Conservation (phyloP, 495 filamentous ascomycete genomes). For the Hypoxylon subgilvum region DNA sequence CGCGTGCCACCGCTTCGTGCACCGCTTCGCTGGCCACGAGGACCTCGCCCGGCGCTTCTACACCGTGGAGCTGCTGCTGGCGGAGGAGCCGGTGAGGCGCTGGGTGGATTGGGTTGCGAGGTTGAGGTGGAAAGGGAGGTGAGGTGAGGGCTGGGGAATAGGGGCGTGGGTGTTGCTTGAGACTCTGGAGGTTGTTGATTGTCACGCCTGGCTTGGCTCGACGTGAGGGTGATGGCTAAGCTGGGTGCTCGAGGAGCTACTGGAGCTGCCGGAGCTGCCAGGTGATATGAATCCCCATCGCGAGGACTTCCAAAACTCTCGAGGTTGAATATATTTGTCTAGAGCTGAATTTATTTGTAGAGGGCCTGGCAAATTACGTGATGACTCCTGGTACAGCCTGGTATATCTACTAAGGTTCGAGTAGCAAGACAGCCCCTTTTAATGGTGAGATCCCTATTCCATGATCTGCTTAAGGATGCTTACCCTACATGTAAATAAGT, state of each 20-base stretch:
- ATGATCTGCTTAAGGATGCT: too few species aligned
- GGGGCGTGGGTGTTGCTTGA: not conserved
- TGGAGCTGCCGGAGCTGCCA: too few species aligned
- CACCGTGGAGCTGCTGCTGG: slow-evolving; percentile 71
- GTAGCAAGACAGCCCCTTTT: too few species aligned
- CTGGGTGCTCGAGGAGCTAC: too few species aligned
- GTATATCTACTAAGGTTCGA: too few species aligned
- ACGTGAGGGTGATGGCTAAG: too few species aligned
- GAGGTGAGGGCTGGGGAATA: not conserved
- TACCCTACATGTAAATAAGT: too few species aligned
- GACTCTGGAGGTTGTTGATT: not conserved
- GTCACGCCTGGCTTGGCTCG: not conserved
- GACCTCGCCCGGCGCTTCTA: slow-evolving; percentile 76
- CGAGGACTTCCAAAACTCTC: too few species aligned
- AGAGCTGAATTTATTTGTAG: not conserved
- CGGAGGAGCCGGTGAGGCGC: slow-evolving; percentile 71
- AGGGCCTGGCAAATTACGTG: not conserved
- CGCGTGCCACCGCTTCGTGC: slow-evolving; percentile 86
- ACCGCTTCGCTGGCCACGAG: slow-evolving; percentile 77
- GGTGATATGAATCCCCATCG: too few species aligned
- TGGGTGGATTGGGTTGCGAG: slow-evolving; percentile 73
- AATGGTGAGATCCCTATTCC: too few species aligned
- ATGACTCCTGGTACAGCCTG: too few species aligned
- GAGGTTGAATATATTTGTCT: not conserved
- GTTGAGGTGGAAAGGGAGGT: slow-evolving; percentile 69